These are phyloP conservation scores for Boletus coccyginus DNA, from an alignment of 768 basidiomycete species.

Conservation along the genomic window DNA sequence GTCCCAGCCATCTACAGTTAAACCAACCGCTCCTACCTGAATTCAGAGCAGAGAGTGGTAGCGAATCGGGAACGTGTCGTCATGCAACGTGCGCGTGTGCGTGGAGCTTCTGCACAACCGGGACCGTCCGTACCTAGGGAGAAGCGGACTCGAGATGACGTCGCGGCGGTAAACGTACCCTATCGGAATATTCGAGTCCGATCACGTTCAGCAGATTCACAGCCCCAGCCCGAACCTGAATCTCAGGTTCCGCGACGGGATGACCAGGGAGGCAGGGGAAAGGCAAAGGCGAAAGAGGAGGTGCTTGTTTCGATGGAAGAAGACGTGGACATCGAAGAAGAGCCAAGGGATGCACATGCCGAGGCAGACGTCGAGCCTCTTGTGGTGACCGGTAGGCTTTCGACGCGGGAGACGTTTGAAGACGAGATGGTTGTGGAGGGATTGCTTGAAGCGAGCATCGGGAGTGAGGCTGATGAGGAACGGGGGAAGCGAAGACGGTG, in stretches of 20 bases:
- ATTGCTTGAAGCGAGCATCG: constrained; percentile 12
- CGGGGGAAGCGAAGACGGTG: background rate
- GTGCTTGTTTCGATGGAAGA: constrained; percentile 8
- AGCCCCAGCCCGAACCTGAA: background rate
- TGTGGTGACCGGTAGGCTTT: background rate
- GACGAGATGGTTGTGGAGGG: constrained; percentile 26
- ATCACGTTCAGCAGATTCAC: constrained; percentile 22
- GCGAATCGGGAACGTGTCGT: background rate
- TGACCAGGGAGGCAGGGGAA: background rate
- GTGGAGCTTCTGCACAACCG: constrained; percentile 12
- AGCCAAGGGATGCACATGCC: background rate
- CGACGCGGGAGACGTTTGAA: constrained; percentile 7
- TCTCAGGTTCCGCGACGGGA: background rate
- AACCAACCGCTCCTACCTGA: background rate
- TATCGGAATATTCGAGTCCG: constrained; percentile 21
- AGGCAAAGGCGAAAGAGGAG: constrained; percentile 4
- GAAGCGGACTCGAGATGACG: background rate
- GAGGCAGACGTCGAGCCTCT: background rate
- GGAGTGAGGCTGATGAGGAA: background rate
- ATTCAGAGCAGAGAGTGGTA: constrained; percentile 11
- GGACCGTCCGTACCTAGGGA: constrained; percentile 7
- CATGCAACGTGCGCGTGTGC: constrained; percentile 2
- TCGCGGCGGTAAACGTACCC: background rate
- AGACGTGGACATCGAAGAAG: background rate
- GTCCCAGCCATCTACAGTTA: background rate